phyloP scores from a whole-genome alignment of 257 asterid genomes.

The Gardenia jasminoides region DNA sequence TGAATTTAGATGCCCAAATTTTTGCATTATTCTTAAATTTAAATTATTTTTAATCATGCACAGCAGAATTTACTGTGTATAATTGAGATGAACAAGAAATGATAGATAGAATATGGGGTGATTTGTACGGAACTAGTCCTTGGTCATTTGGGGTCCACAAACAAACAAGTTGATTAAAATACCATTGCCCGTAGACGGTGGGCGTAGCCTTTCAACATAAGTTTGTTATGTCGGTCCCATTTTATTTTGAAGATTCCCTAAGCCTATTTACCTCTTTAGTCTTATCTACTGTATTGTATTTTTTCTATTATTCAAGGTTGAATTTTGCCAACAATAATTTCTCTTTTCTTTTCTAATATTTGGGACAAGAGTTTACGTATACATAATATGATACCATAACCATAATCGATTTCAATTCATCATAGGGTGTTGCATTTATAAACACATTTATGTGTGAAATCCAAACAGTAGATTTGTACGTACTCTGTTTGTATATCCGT shows the following conservation, averaged over 20 bases:
- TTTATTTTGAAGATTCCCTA: conserved; percentile 5
- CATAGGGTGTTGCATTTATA: too few species aligned
- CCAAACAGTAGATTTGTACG: conserved; percentile 4
- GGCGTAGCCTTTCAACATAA: conserved; percentile 16
- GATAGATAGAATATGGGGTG: conserved; percentile 15
- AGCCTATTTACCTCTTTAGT: neutral
- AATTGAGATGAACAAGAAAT: conserved; percentile 3
- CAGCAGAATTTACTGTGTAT: neutral
- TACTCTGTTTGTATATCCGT: conserved; percentile 6
- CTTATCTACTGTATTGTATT: neutral
- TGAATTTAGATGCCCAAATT: too few species aligned
- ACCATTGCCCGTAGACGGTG: conserved; percentile 15
- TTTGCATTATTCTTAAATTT: too few species aligned
- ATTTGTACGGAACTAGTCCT: conserved; percentile 44
- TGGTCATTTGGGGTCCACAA: conserved; percentile 24
- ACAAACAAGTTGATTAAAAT: conserved; percentile 23
- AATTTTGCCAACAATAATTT: neutral
- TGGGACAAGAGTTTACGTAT: neutral
- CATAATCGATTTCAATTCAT: too few species aligned
- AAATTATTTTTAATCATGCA: too few species aligned
- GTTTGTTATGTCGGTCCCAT: conserved; percentile 32
- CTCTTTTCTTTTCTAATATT: neutral
- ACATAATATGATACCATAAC: too few species aligned
- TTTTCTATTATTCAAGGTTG: neutral
- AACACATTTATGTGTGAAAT: neutral